Conservation (phyloP, 139 green algal species). For the Yamagishiella unicocca region DNA sequence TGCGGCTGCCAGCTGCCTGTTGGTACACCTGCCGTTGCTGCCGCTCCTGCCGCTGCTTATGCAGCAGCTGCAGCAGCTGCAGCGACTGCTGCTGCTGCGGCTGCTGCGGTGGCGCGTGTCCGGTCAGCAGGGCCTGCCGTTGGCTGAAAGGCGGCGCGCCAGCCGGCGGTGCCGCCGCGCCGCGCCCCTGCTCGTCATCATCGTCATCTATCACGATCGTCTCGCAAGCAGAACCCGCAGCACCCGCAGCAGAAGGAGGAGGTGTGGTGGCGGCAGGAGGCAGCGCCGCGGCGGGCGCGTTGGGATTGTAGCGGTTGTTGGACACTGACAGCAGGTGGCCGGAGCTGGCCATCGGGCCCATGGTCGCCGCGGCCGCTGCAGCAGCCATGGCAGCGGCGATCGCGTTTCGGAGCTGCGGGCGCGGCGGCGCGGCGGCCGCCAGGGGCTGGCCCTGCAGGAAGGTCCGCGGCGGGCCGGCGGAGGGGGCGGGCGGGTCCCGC, state of each 20-base stretch:
- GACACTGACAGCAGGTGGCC: not conserved
- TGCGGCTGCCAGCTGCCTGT: too few relatives aligned
- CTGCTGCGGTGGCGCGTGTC: not conserved
- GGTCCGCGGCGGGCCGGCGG: too few relatives aligned
- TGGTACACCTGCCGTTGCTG: not conserved
- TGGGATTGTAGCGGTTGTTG: not conserved
- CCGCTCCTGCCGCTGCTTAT: not conserved
- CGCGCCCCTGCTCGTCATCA: not conserved
- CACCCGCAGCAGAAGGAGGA: too few relatives aligned
- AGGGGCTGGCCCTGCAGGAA: too few relatives aligned
- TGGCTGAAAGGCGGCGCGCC: not conserved
- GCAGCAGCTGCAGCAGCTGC: not conserved
- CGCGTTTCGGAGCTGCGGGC: too few relatives aligned
- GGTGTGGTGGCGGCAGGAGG: too few relatives aligned
- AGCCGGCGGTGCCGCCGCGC: too few relatives aligned
- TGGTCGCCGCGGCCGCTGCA: not conserved
- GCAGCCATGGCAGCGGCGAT: not conserved
- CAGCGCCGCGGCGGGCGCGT: not conserved
- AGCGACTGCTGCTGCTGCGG: not conserved
- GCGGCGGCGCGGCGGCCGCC: too few relatives aligned
- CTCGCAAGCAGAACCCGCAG: too few relatives aligned
- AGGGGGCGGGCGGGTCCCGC: too few relatives aligned
- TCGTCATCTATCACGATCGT: conserved; percentile 26
- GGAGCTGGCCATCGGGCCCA: not conserved
- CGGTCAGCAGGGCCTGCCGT: not conserved